Base-by-base conservation (phyloP, 768 basidiomycete genomes). In the Asterophora lycoperdoides region DNA sequence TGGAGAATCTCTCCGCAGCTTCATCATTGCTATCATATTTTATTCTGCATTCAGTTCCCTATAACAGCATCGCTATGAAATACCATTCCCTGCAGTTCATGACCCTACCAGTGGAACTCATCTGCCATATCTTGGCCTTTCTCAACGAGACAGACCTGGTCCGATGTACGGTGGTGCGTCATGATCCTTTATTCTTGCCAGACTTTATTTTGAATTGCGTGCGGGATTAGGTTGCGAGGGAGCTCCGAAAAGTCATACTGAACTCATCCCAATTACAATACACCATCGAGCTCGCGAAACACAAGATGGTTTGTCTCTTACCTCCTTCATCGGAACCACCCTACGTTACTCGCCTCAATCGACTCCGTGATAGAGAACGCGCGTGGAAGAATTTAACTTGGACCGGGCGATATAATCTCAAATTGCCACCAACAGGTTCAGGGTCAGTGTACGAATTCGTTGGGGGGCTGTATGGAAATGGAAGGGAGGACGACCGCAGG, bases 401-500 rank as follows among this genome's bases (percentile, higher is more conserved):
- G 67, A 73, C 64, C 43, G 60, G 60, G 41, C 60, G 63, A 14
- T 65, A 68, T 51, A 67, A 61, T 15, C 58, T 78, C 29, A 58
- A 67, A 3, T 56, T 76, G 5, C 73, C 75, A 0, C 69, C 69
- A 8, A 70, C 74, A 0, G 77, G 75, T 4, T 71, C 72, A 0
- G 77, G 75, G 3, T 71, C 72, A 0, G 69, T 78, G 1, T 79
- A 78, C 55, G 76, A 79, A 49, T 77, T 79, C 56, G 66, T 69
- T 4, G 75, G 74, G 8, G 77, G 76, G 1, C 56, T 77, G 19
- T 80, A 79, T 57, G 78, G 70, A 1, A 75, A 74, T 55, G 74
- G 73, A 10, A 67, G 68, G 51, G 77, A 75, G 44, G 72, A 74
- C 44, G 71, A 68, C 19, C 64, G 61, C 44, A 63, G 69, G 15